A percentile compares a stretch with the other conserved stretches of the same genome.
Conservation (phyloP, 169 alveolate genomes). For the Plasmodium vivax region DNA sequence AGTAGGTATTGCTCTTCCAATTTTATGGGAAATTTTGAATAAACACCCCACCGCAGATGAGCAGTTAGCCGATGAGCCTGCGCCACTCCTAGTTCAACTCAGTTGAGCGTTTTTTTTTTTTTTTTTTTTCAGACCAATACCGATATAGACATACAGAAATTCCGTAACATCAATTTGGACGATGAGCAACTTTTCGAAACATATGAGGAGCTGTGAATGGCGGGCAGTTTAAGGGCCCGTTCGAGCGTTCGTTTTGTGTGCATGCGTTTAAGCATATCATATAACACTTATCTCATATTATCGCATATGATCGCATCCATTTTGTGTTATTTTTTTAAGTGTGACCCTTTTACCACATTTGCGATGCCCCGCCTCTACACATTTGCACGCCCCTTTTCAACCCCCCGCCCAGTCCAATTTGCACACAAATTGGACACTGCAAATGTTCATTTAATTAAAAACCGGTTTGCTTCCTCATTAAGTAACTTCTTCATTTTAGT, state of each 20-base stretch:
- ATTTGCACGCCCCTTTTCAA: not conserved
- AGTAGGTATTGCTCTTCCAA: not conserved
- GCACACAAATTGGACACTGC: not conserved
- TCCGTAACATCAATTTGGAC: slow-evolving; percentile 44
- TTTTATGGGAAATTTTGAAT: not conserved
- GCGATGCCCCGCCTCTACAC: not conserved
- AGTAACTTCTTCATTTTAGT: not conserved
- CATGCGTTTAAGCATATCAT: not conserved
- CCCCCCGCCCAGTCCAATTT: not conserved
- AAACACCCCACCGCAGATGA: not conserved
- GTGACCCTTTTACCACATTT: not conserved
- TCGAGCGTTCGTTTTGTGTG: not conserved
- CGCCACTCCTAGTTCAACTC: not conserved
- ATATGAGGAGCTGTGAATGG: slow-evolving; percentile 63
- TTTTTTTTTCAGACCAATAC: slow-evolving; percentile 62
- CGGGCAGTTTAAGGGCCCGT: not conserved
- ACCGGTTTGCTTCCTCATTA: not conserved
- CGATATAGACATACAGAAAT: slow-evolving; percentile 42
- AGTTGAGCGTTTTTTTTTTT: not conserved
- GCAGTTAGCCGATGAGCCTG: not conserved
- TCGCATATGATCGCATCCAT: not conserved
- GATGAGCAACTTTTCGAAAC: slow-evolving; percentile 73
- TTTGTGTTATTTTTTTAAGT: slow-evolving; percentile 6
- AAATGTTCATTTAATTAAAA: not conserved
- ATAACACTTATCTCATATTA: too few species aligned